These are phyloP conservation scores for Gelatoporia subvermispora DNA, from an alignment of 768 basidiomycete genomes.

Conservation along the genomic window DNA sequence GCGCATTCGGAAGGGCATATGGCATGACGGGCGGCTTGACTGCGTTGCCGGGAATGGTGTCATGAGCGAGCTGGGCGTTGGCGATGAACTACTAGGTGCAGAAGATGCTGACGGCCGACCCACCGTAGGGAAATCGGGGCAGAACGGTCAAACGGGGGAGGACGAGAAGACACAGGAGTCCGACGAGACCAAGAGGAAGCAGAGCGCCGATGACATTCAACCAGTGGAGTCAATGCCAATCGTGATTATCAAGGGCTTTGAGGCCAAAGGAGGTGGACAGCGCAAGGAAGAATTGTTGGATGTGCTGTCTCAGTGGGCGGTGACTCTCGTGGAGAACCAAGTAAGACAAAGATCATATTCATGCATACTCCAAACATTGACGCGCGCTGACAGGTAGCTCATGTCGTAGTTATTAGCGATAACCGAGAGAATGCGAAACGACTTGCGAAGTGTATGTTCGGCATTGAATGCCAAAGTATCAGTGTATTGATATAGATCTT, in stretches of 20 bases:
- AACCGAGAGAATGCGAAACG: slow-evolving; percentile 83
- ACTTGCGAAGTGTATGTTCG: slow-evolving; percentile 65
- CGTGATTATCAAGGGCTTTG: slow-evolving; percentile 81
- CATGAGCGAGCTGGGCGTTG: slow-evolving; percentile 82
- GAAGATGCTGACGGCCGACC: slow-evolving; percentile 26
- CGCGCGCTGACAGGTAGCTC: slow-evolving; percentile 67
- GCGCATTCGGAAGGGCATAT: slow-evolving; percentile 57
- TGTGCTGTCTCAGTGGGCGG: slow-evolving; percentile 82
- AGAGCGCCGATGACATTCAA: slow-evolving; percentile 39
- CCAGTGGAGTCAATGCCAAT: slow-evolving; percentile 69
- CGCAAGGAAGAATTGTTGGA: slow-evolving; percentile 67
- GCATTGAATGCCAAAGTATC: background rate
- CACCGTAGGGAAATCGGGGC: background rate
- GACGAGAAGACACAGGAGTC: background rate
- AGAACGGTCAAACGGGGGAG: slow-evolving; percentile 3
- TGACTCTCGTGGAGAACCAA: slow-evolving; percentile 73
- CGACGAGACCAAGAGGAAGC: slow-evolving; percentile 26
- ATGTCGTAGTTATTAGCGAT: slow-evolving; percentile 88
- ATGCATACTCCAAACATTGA: background rate
- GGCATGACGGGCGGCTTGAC: slow-evolving; percentile 87
- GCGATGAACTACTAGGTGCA: slow-evolving; percentile 56
- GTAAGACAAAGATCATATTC: slow-evolving; percentile 31
- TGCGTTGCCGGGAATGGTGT: slow-evolving; percentile 81
- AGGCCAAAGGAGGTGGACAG: slow-evolving; percentile 44
- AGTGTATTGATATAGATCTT: too few species aligned